These are phyloP conservation scores for Myxozyma neotropica DNA, from an alignment of 805 yeast species.

Conservation along the genomic window DNA sequence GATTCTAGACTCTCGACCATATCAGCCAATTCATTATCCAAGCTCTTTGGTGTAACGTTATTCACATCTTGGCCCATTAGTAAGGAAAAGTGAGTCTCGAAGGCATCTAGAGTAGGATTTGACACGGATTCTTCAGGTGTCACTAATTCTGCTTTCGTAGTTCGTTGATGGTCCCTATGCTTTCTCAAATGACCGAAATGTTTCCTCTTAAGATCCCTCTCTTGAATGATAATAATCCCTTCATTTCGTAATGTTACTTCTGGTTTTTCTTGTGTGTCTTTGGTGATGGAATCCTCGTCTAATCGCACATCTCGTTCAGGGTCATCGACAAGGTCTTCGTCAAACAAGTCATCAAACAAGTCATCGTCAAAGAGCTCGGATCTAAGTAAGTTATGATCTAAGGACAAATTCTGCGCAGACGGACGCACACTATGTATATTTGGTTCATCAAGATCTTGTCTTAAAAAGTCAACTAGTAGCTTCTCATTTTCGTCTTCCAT, in stretches of 20 bases:
- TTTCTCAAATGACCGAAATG: no score
- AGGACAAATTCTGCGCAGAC: neutral
- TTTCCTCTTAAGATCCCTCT: neutral
- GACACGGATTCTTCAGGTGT: neutral
- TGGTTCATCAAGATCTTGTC: neutral
- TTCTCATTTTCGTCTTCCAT: neutral
- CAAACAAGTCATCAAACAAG: neutral
- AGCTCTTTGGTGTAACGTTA: neutral
- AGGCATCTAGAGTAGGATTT: neutral
- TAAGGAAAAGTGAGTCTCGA: neutral
- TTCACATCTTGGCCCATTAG: neutral
- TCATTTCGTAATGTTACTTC: neutral
- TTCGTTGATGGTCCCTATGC: neutral
- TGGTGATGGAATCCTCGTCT: neutral
- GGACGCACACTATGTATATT: neutral
- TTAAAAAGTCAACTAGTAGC: neutral
- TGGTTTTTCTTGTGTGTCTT: neutral
- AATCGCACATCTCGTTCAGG: neutral
- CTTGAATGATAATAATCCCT: neutral
- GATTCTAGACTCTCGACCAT: slow-evolving; percentile 9
- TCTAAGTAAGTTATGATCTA: neutral
- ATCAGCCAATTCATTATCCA: slow-evolving; percentile 1
- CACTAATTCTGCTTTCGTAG: neutral
- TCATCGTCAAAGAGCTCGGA: slow-evolving; percentile 6
- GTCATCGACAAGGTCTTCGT: neutral